Conservation (phyloP, 2,329 filamentous ascomycete genomes). For the Periconia macrospinosa region DNA sequence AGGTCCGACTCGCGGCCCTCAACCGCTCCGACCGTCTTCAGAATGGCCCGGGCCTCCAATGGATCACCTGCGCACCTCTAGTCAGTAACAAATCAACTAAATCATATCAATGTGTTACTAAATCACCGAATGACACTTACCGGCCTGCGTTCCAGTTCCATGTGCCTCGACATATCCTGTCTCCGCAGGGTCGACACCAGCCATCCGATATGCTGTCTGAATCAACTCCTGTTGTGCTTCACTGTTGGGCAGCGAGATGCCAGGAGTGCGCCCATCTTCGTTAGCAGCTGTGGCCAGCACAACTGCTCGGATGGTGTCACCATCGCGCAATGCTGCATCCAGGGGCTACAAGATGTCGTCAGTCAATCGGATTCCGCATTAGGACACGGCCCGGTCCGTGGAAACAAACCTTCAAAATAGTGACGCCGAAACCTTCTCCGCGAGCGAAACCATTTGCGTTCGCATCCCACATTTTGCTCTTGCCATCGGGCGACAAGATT, state of each 20-base stretch:
- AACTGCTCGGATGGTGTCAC: constrained; percentile 31
- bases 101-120: too few relatives aligned
- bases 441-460: constrained; percentile 21
- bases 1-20: too few relatives aligned
- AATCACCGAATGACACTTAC: not conserved
- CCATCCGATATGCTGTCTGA: constrained; percentile 37
- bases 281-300: constrained; percentile 29
- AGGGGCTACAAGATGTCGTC: constrained; percentile 9
- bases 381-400: too few relatives aligned
- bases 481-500: not conserved
- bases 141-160: constrained; percentile 2
- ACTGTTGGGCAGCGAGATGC: constrained; percentile 35
- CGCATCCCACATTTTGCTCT: not conserved
- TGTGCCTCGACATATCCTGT: constrained; percentile 31
- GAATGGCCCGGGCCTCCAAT: constrained; percentile 20
- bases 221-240: constrained; percentile 46
- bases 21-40: not conserved
- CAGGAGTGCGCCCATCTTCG: constrained; percentile 19
- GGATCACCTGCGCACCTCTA: constrained; percentile 16
- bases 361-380: too few relatives aligned
- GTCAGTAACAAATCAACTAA: too few relatives aligned
- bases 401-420: constrained; percentile 18
- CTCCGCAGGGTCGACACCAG: constrained; percentile 33
- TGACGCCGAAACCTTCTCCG: constrained; percentile 21
- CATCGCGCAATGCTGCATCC: constrained; percentile 15